These are phyloP conservation scores for Penicillium ochrochloron DNA, from an alignment of 495 filamentous ascomycete species.

Conservation along the genomic window DNA sequence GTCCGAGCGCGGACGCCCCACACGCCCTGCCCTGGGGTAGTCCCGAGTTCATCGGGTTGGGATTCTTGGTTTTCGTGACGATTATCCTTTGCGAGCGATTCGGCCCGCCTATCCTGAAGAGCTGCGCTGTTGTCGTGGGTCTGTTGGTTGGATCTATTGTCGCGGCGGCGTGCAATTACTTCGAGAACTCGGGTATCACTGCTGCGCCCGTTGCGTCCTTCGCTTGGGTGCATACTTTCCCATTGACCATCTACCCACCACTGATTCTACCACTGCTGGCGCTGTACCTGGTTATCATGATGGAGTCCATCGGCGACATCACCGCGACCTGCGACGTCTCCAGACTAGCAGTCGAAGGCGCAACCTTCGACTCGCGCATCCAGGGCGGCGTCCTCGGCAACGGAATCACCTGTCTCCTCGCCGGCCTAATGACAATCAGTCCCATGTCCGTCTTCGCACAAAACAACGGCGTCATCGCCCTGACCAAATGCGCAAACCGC, in stretches of 20 bases:
- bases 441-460: conserved; percentile 83
- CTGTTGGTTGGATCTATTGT: conserved; percentile 88
- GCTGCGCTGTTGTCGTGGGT: conserved; percentile 77
- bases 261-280: conserved; percentile 83
- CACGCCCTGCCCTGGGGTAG: conserved; percentile 88
- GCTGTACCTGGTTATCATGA: conserved; percentile 85
- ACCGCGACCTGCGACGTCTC: conserved; percentile 74
- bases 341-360: conserved; percentile 78
- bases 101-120: conserved; percentile 78
- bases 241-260: conserved; percentile 77
- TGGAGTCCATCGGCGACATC: conserved; percentile 82
- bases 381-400: conserved; percentile 81
- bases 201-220: conserved; percentile 77
- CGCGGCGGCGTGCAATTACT: conserved; percentile 83
- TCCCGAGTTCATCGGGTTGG: conserved; percentile 84
- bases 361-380: conserved; percentile 83
- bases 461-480: conserved; percentile 91
- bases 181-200: conserved; percentile 71
- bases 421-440: conserved; percentile 81
- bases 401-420: conserved; percentile 80
- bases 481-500: conserved; percentile 88
- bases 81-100: conserved; percentile 87
- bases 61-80: conserved; percentile 88
- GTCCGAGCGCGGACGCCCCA: conserved; percentile 73
- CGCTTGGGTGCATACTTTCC: conserved; percentile 91